A percentile compares a stretch with the other conserved stretches of the same genome.
Evolutionary conservation across 108 stramenopile genomes (phyloP).

Genomic region (Fragilaria radians): DNA sequence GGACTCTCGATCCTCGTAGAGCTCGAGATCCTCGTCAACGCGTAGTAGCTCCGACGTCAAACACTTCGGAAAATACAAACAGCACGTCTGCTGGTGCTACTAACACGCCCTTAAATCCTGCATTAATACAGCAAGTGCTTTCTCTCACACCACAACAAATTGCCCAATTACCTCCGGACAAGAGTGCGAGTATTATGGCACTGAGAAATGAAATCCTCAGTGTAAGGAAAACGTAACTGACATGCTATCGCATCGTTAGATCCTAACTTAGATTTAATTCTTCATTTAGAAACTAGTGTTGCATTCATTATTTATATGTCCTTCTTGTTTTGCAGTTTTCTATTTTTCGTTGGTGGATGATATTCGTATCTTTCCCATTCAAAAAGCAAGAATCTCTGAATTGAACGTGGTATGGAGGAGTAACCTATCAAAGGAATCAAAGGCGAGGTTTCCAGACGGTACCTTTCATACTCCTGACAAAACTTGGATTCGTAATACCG

Average conservation of each 20-base stretch:
- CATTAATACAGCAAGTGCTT: constrained; percentile 86
- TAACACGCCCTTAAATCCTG: constrained; percentile 58
- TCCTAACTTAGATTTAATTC: no score
- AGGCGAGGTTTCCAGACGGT: constrained; percentile 48
- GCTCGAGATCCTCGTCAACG: constrained; percentile 43
- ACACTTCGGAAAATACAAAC: constrained; percentile 14
- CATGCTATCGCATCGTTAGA: no score
- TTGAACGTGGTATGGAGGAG: constrained; percentile 24
- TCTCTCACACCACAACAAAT: constrained; percentile 60
- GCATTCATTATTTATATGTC: no score
- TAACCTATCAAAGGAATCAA: constrained; percentile 59
- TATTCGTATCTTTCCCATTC: constrained; percentile 64
- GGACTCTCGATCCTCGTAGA: constrained; percentile 13
- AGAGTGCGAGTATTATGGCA: constrained; percentile 80
- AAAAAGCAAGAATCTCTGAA: constrained; percentile 49
- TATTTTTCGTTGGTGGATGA: no score
- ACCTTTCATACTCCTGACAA: constrained; percentile 30
- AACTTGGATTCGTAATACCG: constrained; percentile 49
- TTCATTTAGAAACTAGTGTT: no score
- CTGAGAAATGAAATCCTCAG: constrained; percentile 75
- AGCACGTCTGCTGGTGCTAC: no score
- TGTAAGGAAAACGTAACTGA: no score
- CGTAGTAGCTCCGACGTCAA: constrained; percentile 31
- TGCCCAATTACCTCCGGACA: constrained; percentile 78
- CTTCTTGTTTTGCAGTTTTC: background rate